Evolutionary conservation across 1,284 basidiomycete species (phyloP).

Genomic region (Apiotrichum sp.): DNA sequence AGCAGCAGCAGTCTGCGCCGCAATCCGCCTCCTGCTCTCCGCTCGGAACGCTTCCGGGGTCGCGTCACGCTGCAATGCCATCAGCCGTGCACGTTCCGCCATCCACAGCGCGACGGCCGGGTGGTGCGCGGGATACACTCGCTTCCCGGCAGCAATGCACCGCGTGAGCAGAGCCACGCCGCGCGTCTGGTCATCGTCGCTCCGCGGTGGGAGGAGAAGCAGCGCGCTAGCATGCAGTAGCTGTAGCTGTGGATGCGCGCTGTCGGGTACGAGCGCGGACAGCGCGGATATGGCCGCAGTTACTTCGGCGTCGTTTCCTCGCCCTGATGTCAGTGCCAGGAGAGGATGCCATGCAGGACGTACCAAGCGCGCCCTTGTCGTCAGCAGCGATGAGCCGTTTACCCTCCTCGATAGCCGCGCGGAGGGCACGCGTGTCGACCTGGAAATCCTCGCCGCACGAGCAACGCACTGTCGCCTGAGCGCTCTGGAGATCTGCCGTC

Average conservation of each 20-base stretch:
- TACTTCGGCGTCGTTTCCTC: constrained; percentile 57
- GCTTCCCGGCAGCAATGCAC: constrained; percentile 55
- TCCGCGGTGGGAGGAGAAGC: constrained; percentile 22
- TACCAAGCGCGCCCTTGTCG: constrained; percentile 51
- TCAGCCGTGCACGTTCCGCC: constrained; percentile 72
- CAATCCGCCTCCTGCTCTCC: background rate
- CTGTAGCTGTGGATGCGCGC: constrained; percentile 68
- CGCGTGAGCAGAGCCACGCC: constrained; percentile 57
- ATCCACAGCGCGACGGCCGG: constrained; percentile 69
- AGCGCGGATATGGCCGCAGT: constrained; percentile 59
- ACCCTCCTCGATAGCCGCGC: constrained; percentile 59
- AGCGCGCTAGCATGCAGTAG: constrained; percentile 58
- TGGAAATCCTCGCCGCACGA: constrained; percentile 55
- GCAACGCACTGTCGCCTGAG: constrained; percentile 1
- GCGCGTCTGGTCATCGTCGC: constrained; percentile 16
- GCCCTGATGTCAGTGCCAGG: background rate
- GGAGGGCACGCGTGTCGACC: constrained; percentile 51
- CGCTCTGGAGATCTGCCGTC: constrained; percentile 10
- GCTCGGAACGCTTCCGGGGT: background rate
- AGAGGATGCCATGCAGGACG: background rate
- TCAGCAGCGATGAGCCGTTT: constrained; percentile 67
- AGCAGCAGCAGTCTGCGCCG: background rate
- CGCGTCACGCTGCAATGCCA: constrained; percentile 45
- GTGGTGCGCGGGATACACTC: constrained; percentile 61
- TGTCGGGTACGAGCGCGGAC: constrained; percentile 60